phyloP scores from a whole-genome alignment of 2,329 filamentous ascomycete species.

The Immersiporthe knoxdaviesiana region DNA sequence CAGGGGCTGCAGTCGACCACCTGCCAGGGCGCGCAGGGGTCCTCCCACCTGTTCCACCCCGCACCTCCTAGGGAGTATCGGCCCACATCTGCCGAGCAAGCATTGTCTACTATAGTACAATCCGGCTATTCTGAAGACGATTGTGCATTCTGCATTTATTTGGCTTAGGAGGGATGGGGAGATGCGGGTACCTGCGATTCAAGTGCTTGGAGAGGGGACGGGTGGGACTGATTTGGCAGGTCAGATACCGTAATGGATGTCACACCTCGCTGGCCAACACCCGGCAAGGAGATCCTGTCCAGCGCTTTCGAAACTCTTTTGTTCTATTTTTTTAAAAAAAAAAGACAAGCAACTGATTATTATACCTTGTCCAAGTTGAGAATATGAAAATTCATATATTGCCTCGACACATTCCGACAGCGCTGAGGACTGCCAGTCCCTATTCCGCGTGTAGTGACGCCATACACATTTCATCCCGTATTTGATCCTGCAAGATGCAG shows the following conservation, averaged over 20 bases:
- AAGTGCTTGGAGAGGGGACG: constrained; percentile 14
- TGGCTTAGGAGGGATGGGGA: constrained; percentile 7
- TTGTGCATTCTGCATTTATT: background rate
- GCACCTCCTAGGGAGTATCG: constrained; percentile 15
- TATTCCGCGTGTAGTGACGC: no score
- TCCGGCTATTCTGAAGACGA: background rate
- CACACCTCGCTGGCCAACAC: constrained; percentile 6
- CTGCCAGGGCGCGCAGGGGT: constrained; percentile 18
- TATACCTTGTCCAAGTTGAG: no score
- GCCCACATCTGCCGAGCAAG: constrained; percentile 21
- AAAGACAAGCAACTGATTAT: background rate
- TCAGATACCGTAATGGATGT: constrained; percentile 7
- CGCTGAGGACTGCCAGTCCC: background rate
- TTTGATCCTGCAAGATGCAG: no score
- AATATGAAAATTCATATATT: no score
- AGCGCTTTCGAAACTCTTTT: background rate
- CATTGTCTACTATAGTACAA: no score
- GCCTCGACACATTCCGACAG: background rate
- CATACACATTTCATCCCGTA: background rate
- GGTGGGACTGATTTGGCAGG: constrained; percentile 16
- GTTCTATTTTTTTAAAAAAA: background rate
- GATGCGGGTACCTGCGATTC: constrained; percentile 24
- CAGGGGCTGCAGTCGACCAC: background rate
- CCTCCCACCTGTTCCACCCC: constrained; percentile 14
- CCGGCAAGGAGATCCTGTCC: background rate